A percentile compares a stretch with the other conserved stretches of the same genome.
Evolutionary conservation across 2,329 filamentous ascomycete genomes (phyloP).

Genomic region (Penicillium sp.): DNA sequence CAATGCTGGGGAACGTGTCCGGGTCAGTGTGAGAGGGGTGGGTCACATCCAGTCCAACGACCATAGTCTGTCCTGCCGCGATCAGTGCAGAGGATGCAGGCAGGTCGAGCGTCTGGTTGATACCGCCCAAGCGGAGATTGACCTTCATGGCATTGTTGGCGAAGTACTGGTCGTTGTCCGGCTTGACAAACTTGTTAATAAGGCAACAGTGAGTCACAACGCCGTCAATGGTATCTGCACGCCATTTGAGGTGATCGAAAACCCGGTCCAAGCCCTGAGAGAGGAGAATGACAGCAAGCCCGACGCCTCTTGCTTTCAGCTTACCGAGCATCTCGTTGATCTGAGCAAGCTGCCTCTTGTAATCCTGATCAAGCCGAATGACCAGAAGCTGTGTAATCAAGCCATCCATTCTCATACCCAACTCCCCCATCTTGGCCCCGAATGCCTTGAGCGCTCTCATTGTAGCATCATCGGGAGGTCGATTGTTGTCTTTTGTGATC

Average conservation of each 20-base stretch:
- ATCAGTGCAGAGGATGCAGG: conserved; percentile 56
- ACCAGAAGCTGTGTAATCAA: not conserved
- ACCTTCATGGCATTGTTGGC: conserved; percentile 74
- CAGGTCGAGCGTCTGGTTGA: conserved; percentile 65
- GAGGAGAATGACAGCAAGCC: conserved; percentile 45
- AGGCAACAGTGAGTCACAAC: conserved; percentile 67
- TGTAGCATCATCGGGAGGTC: not conserved
- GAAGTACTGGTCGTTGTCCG: conserved; percentile 51
- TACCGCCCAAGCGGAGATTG: conserved; percentile 74
- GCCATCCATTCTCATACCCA: not conserved
- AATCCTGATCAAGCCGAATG: not conserved
- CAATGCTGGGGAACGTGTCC: conserved; percentile 68
- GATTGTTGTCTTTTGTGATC: not conserved
- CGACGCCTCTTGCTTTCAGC: not conserved
- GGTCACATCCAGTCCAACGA: conserved; percentile 84
- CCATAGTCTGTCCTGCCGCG: conserved; percentile 70
- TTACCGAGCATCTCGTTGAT: not conserved
- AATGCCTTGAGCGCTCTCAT: not conserved
- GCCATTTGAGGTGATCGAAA: conserved; percentile 67
- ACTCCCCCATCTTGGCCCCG: not conserved
- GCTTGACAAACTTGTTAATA: conserved; percentile 48
- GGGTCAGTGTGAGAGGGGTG: conserved; percentile 70
- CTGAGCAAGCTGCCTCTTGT: not conserved
- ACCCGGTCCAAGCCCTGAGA: conserved; percentile 52
- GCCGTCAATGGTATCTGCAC: conserved; percentile 64